Base-by-base conservation (phyloP, 73 alveolate genomes). In the Paramecium octaurelia region DNA sequence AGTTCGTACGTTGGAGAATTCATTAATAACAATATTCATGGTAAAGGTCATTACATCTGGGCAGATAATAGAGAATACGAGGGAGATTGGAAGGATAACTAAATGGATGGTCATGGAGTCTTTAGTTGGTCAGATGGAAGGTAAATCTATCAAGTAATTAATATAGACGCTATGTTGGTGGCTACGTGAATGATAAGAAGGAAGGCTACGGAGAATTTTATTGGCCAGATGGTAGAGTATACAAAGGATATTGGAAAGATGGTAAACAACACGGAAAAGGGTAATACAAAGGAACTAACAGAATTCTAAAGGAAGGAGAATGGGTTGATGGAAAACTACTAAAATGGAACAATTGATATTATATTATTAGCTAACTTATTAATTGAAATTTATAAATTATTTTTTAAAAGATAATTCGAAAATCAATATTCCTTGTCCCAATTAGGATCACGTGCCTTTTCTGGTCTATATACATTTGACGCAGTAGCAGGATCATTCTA, bases 251-350 rank as follows among this genome's bases (percentile, higher is more conserved):
- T 36, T 92, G 95, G 95, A 77, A 73, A 18, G 88, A 92, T 43
- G 97, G 97, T 42, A 94, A 92, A 57, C 48, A 94, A 57, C 97
- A 94, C 40, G 97, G 97, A 20, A 94, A 89, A 76, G 97, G 97
- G 3, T 23, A 77, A 54, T 94, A 94, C 46, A 94, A 59, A 73
- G 92, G 94, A 57, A 88, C 95, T 24, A 94, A 85, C 36, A 95
- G 95, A 9, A 21, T 60, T 31, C 92, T 92, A 86, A 92, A 95
- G 31, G 94, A 80, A 70, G 97, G 97, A 16, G 92, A 92, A 24
- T 94, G 97, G 97, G 94, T 92, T 35, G 97, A 94, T 38, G 97
- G 97, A 20, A 94, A 92, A 90, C 69, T 92, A 60, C 83, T 92
- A 6, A 94, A 89, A 77, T 92, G 95, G 95, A 92, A 54, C 85